A percentile compares a stretch with the other conserved stretches of the same genome.
phyloP scores from a whole-genome alignment of 2,329 filamentous ascomycete genomes.

The Colletotrichum nymphaeae region DNA sequence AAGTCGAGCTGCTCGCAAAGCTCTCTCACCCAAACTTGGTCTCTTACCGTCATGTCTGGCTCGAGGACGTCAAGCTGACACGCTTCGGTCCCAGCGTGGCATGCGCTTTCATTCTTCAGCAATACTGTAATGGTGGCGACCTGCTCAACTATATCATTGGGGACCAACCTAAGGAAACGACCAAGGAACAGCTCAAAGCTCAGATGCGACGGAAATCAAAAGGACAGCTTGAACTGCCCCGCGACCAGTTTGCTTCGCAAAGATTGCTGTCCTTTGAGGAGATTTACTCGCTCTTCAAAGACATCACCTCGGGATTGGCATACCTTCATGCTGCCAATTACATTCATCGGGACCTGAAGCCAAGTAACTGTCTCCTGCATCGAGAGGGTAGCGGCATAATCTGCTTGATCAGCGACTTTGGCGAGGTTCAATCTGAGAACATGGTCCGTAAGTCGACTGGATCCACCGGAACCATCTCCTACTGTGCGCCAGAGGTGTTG shows the following conservation, averaged over 20 bases:
- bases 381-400: conserved; percentile 75
- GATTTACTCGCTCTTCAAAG: conserved; percentile 96
- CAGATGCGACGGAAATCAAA: conserved; percentile 85
- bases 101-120: conserved; percentile 96
- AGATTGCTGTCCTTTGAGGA: conserved; percentile 79
- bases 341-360: conserved; percentile 95
- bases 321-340: conserved; percentile 93
- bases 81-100: conserved; percentile 92
- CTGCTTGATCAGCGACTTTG: conserved; percentile 97
- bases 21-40: conserved; percentile 95
- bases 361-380: conserved; percentile 93
- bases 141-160: conserved; percentile 88
- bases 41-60: conserved; percentile 96
- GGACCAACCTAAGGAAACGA: conserved; percentile 69
- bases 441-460: conserved; percentile 88
- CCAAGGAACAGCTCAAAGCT: conserved; percentile 89
- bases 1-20: conserved; percentile 92
- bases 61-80: conserved; percentile 87
- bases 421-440: conserved; percentile 91
- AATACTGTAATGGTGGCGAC: conserved; percentile 96
- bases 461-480: conserved; percentile 95
- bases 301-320: conserved; percentile 91
- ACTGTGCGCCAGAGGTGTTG: conserved; percentile 95
- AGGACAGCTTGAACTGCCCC: conserved; percentile 75
- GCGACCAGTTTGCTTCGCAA: conserved; percentile 55